Conservation (phyloP, 1,139 yeast species). For the Schwanniomyces etchellsii region DNA sequence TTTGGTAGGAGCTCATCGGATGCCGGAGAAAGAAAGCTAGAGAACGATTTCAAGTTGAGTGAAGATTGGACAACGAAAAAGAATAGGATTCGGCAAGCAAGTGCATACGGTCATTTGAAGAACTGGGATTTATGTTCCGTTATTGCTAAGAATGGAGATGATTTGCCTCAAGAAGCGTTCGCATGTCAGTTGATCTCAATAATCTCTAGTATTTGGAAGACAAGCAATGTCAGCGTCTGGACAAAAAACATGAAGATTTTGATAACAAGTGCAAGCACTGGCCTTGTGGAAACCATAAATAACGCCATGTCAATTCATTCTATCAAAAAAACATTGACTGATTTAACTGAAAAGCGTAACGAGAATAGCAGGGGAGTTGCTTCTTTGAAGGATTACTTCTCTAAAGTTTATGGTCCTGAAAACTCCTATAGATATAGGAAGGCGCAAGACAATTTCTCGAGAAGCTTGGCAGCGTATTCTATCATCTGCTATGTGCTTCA, state of each 20-base stretch:
- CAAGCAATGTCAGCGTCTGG: conserved; percentile 68
- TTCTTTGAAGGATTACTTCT: conserved; percentile 71
- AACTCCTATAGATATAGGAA: conserved; percentile 46
- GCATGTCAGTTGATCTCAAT: conserved; percentile 91
- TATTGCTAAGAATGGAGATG: conserved; percentile 94
- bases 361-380: conserved; percentile 67
- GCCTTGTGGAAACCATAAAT: conserved; percentile 90
- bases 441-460: conserved; percentile 81
- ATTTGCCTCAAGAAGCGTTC: conserved; percentile 92
- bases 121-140: conserved; percentile 96
- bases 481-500: conserved; percentile 83
- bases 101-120: conserved; percentile 77
- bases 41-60: conserved; percentile 85
- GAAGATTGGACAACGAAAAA: conserved; percentile 90
- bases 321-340: conserved; percentile 84
- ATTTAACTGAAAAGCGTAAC: conserved; percentile 60
- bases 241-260: conserved; percentile 88
- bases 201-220: conserved; percentile 79
- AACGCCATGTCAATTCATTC: conserved; percentile 92
- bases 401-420: conserved; percentile 62
- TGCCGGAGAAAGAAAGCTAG: conserved; percentile 89
- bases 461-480: conserved; percentile 84
- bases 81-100: conserved; percentile 68
- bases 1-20: conserved; percentile 9
- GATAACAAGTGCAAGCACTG: conserved; percentile 85